Evolutionary conservation across 768 basidiomycete species (phyloP), one percentile per base, ranked within the genome.

Genomic region (Calocera viscosa): DNA sequence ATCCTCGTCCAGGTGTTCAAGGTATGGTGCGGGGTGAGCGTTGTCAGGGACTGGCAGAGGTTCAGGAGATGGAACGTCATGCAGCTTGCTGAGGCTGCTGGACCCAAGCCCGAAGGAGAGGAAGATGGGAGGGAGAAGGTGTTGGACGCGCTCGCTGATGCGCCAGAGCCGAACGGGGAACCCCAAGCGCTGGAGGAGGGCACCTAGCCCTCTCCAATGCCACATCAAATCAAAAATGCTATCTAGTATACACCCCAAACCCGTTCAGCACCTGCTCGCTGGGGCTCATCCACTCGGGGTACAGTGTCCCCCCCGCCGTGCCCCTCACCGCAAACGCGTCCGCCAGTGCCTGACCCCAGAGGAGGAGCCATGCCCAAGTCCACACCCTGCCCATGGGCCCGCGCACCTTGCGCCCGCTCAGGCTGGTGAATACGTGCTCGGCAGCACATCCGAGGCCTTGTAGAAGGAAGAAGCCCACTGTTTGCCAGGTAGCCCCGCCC

Each of bases 1-100:
- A 82, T 92, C 53, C 80, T 92, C 7, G 84, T 91, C 5, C 89
- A 92, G 71, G 80, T 92, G 2, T 91, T 91, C 80, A 92, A 91
- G 82, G 90, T 87, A 65, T 47, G 78, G 0, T 91, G 89, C 70
- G 88, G 91, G 1, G 78, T 92, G 30, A 85, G 89, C 66, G 76
- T 92, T 28, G 85, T 91, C 2, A 80, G 82, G 70, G 83, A 88
- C 68, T 91, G 91, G 72, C 86, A 90, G 70, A 77, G 77, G 32
- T 77, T 84, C 34, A 83, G 85, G 66, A 91, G 88, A 71, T 92
- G 88, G 79, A 92, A 92, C 70, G 85, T 89, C 2, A 83, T 86
- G 80, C 85, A 86, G 74, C 80, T 91, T 53, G 87, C 86, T 0
- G 84, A 82, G 65, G 72, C 75, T 35, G 82, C 77, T 3, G 19